Percentiles rank a stretch among this genome's conserved stretches.
Conservation (phyloP, 352 stramenopile species). For the Globisporangium acanthophoron region DNA sequence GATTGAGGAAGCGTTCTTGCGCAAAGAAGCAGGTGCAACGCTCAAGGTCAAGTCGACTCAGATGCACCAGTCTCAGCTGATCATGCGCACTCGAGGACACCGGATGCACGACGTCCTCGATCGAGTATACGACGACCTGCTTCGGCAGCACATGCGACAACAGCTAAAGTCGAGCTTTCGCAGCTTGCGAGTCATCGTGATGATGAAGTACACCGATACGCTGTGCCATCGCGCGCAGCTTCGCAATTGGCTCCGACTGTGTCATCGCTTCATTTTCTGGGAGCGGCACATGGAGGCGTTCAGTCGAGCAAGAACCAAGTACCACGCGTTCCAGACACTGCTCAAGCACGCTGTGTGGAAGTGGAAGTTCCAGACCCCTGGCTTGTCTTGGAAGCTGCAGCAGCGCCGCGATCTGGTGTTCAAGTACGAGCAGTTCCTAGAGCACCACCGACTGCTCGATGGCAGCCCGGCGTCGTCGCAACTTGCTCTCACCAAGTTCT, state of each 20-base stretch:
- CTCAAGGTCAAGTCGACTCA: conserved; percentile 40
- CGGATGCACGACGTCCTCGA: conserved; percentile 61
- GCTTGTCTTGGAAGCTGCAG: conserved; percentile 28
- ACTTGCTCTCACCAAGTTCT: conserved; percentile 33
- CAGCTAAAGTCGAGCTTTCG: conserved; percentile 56
- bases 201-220: conserved; percentile 37
- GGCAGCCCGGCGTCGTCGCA: conserved; percentile 22
- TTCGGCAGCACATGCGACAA: conserved; percentile 29
- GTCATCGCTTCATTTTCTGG: conserved; percentile 48
- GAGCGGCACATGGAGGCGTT: conserved; percentile 34
- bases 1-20: conserved; percentile 39
- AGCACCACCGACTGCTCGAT: conserved; percentile 24
- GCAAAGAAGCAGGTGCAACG: conserved; percentile 36
- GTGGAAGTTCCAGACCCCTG: conserved; percentile 42
- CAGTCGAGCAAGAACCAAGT: conserved; percentile 33
- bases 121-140: conserved; percentile 48
- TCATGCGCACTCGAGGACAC: conserved; percentile 39
- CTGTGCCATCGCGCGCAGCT: conserved; percentile 43
- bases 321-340: conserved; percentile 33
- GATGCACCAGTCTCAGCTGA: conserved; percentile 42
- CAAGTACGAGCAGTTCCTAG: conserved; percentile 38
- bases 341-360: conserved; percentile 43
- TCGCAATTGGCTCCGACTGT: conserved; percentile 59
- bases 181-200: conserved; percentile 37
- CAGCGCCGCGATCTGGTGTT: conserved; percentile 25